A percentile compares a stretch with the other conserved stretches of the same genome.
Evolutionary conservation across 2,329 filamentous ascomycete genomes (phyloP).

Genomic region (Aspergillus udagawae): DNA sequence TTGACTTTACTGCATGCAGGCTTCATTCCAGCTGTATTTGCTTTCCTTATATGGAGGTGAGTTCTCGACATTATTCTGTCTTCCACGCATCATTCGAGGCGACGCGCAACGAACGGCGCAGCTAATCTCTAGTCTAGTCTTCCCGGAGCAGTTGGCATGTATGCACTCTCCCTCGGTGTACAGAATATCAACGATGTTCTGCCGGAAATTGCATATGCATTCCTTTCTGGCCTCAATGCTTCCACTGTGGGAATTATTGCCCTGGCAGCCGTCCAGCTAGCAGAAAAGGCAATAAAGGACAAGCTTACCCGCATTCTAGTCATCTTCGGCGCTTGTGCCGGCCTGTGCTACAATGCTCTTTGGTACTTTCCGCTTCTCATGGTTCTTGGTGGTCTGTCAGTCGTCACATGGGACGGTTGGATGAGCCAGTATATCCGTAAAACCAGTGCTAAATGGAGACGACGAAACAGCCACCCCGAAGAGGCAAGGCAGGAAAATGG

Average conservation of each 20-base stretch:
- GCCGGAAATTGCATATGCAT: conserved; percentile 61
- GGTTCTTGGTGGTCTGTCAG: conserved; percentile 49
- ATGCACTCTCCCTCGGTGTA: conserved; percentile 61
- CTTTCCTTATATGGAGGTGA: conserved; percentile 63
- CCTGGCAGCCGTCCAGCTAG: conserved; percentile 64
- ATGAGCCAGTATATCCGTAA: conserved; percentile 45
- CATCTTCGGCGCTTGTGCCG: conserved; percentile 60
- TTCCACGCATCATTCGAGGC: background rate
- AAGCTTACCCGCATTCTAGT: conserved; percentile 60
- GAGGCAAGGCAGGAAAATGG: conserved; percentile 11
- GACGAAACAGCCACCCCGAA: conserved; percentile 10
- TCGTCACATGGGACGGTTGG: conserved; percentile 55
- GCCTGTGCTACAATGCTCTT: conserved; percentile 65
- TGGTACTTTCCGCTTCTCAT: conserved; percentile 73
- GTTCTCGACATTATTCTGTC: conserved; percentile 2
- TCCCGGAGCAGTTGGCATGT: conserved; percentile 69
- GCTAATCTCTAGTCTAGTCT: conserved; percentile 42
- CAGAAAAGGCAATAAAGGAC: conserved; percentile 65
- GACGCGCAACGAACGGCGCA: no score
- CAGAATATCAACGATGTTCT: conserved; percentile 56
- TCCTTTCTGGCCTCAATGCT: conserved; percentile 68
- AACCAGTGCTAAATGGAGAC: conserved; percentile 20
- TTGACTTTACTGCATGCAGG: conserved; percentile 63
- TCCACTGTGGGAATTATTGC: conserved; percentile 70
- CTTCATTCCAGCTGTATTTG: conserved; percentile 53